A percentile compares a stretch with the other conserved stretches of the same genome.
phyloP scores from a whole-genome alignment of 768 basidiomycete species.

The Trametes cingulata region DNA sequence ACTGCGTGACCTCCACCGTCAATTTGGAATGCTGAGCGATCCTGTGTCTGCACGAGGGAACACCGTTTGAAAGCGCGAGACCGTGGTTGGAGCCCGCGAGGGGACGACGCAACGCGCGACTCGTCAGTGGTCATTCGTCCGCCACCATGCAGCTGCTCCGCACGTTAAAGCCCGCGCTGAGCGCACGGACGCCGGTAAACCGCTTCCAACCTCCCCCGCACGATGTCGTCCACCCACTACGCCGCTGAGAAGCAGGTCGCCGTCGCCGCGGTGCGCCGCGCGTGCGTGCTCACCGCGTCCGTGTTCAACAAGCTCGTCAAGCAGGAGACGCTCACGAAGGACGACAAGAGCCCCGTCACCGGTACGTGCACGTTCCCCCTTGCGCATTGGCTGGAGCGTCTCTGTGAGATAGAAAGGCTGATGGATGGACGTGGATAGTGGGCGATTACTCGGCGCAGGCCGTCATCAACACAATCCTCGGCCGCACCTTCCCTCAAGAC shows the following conservation, averaged over 20 bases:
- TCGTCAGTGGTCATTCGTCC: background rate
- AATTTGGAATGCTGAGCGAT: constrained; percentile 13
- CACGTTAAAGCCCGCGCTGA: constrained; percentile 11
- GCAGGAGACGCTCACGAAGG: constrained; percentile 85
- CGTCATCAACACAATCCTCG: constrained; percentile 80
- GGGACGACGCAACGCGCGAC: background rate
- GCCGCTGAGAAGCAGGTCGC: constrained; percentile 78
- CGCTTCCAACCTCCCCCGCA: background rate
- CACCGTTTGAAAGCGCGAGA: background rate
- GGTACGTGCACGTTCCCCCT: constrained; percentile 35
- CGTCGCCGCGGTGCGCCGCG: constrained; percentile 82
- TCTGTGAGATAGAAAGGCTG: too few relatives aligned
- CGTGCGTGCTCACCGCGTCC: constrained; percentile 78
- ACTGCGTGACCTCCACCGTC: background rate
- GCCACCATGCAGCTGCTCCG: constrained; percentile 4
- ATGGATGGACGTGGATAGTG: constrained; percentile 45
- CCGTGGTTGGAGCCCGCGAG: background rate
- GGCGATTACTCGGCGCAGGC: constrained; percentile 95
- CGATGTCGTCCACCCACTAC: constrained; percentile 36
- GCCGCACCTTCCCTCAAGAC: constrained; percentile 77
- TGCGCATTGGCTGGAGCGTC: background rate
- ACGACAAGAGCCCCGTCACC: constrained; percentile 77
- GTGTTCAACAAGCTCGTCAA: constrained; percentile 86
- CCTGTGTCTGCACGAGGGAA: constrained; percentile 2
- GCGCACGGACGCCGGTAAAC: constrained; percentile 10